Evolutionary conservation across 306 rosid species (phyloP), one percentile per base, ranked within the genome.

Genomic region (Albizia julibrissin): DNA sequence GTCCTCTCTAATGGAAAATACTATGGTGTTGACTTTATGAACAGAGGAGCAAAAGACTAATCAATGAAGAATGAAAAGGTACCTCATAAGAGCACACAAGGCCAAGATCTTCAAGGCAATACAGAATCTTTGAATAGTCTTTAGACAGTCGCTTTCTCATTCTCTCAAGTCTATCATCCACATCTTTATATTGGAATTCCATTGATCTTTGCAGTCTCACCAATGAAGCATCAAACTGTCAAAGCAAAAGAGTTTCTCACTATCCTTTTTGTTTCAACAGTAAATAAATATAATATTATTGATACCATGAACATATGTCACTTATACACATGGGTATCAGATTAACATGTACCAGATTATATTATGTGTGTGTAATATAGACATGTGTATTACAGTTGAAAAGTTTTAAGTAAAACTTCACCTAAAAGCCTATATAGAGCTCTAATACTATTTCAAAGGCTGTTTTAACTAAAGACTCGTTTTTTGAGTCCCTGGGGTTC

Each of bases 61-160:
- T 34, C 54, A 26, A 69, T 40, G 0, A 69, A 18, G 85, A 58
- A 29, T 62, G 49, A 33, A 34, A 65, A 33, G 87, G 70, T 86
- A 92, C 94, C 97, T 92, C 97, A 78, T 84, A 86, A 52, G 94
- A 87, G 82, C 97, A 90, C 12, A 83, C 18, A 61, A 89, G 89
- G 78, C 97, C 97, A 77, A 90, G 94, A 56, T 92, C 88, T 2
- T 92, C 92, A 66, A 90, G 91, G 80, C 97, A 92, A 87, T 86
- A 89, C 80, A 85, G 78, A 59, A 92, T 85, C 88, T 89, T 90
- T n/a, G 82, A 69, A 58, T 77, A 86, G 70, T 89, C 91, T 79
- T 65, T 87, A 27, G 75, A 81, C 79, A 92, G 66, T 24, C 86
- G 77, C 82, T 87, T 90, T 43, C 64, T 78, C 84, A 90, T 39